Evolutionary conservation across 2,329 filamentous ascomycete genomes (phyloP).

Genomic region (Xylariaceae sp.): DNA sequence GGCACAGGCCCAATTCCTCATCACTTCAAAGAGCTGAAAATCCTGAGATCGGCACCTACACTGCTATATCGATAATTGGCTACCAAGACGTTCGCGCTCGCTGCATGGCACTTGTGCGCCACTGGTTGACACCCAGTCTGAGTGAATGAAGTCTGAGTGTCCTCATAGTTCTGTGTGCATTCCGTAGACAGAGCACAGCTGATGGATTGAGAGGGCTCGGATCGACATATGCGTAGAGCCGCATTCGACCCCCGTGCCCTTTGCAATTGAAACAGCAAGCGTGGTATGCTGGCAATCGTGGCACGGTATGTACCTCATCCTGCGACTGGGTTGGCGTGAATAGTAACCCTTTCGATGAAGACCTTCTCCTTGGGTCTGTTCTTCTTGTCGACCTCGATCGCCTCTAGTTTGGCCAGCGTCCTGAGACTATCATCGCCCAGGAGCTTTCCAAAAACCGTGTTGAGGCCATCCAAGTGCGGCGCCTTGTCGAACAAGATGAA

Average conservation of each 20-base stretch:
- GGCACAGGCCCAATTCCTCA: background rate
- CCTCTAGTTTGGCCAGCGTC: constrained; percentile 67
- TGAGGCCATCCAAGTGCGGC: constrained; percentile 75
- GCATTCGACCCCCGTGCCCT: background rate
- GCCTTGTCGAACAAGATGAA: constrained; percentile 75
- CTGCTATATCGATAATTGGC: background rate
- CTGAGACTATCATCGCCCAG: constrained; percentile 58
- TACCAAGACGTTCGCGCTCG: background rate
- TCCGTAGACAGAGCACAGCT: background rate
- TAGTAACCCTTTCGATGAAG: constrained; percentile 62
- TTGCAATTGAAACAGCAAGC: background rate
- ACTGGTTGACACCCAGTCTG: background rate
- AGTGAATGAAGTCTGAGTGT: too few species aligned
- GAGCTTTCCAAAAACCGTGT: constrained; percentile 76
- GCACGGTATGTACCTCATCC: constrained; percentile 36
- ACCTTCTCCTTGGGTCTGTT: constrained; percentile 63
- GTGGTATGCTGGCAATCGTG: background rate
- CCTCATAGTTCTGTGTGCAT: background rate
- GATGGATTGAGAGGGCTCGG: background rate
- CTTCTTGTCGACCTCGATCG: constrained; percentile 70
- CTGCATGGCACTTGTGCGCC: background rate
- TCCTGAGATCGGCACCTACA: background rate
- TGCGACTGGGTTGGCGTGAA: constrained; percentile 77
- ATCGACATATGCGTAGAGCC: background rate
- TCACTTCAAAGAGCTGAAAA: background rate